phyloP scores from a whole-genome alignment of 2,329 filamentous ascomycete genomes.

The Claviceps sp. region DNA sequence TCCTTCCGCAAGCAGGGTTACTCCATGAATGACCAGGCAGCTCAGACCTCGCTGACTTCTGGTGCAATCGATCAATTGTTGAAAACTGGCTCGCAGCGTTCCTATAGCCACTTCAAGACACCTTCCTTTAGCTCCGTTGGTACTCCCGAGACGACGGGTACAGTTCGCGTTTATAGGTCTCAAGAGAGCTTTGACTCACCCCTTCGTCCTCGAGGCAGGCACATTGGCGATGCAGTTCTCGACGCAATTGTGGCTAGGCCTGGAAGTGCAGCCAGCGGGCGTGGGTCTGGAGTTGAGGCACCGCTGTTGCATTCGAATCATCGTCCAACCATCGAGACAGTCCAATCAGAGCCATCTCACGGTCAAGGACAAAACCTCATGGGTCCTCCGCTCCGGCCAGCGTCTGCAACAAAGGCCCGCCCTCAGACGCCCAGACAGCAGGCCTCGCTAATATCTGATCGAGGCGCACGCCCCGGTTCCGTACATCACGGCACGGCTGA shows the following conservation, averaged over 20 bases:
- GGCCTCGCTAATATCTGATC: slow-evolving; percentile 31
- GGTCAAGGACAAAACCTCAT: slow-evolving; percentile 39
- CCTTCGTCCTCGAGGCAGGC: slow-evolving; percentile 23
- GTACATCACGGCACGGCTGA: slow-evolving; percentile 34
- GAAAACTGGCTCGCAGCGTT: slow-evolving; percentile 23
- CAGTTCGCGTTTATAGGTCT: slow-evolving; percentile 31
- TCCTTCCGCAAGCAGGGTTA: slow-evolving; percentile 24
- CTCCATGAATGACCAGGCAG: slow-evolving; percentile 53
- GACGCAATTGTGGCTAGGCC: slow-evolving; percentile 40
- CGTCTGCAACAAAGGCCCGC: slow-evolving; percentile 50
- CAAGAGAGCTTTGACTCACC: slow-evolving; percentile 36
- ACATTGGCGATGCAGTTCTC: slow-evolving; percentile 23
- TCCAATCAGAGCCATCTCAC: slow-evolving; percentile 43
- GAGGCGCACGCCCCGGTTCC: slow-evolving; percentile 33
- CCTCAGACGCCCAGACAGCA: slow-evolving; percentile 48
- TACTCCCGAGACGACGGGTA: slow-evolving; percentile 24
- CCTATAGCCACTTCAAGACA: slow-evolving; percentile 20
- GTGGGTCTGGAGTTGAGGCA: slow-evolving; percentile 25
- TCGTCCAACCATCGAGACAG: slow-evolving; percentile 71
- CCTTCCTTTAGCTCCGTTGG: slow-evolving; percentile 22
- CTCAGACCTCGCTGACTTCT: slow-evolving; percentile 75
- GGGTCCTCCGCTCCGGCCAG: slow-evolving; percentile 75
- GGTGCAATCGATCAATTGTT: slow-evolving; percentile 68
- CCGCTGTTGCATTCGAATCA: slow-evolving; percentile 76
- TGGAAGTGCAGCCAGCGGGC: slow-evolving; percentile 58